phyloP scores from a whole-genome alignment of 495 filamentous ascomycete genomes.

The Neurospora africana region DNA sequence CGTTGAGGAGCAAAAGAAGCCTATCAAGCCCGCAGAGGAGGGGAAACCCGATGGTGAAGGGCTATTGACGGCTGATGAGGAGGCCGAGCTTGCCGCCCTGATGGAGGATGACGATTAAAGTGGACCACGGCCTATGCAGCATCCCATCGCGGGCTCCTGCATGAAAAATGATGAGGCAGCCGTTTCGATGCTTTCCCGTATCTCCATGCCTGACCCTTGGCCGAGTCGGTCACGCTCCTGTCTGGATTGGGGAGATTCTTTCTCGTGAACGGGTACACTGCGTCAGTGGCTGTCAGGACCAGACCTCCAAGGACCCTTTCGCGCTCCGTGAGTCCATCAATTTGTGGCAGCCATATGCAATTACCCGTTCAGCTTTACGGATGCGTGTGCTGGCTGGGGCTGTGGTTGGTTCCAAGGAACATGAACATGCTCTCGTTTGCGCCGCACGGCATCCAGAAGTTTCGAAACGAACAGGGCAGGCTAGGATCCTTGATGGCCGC shows the following conservation, averaged over 20 bases:
- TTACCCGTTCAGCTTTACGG: not conserved
- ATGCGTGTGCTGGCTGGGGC: not conserved
- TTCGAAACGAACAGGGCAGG: not conserved
- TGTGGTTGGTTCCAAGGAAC: not conserved
- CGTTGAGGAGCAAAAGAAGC: slow-evolving; percentile 44
- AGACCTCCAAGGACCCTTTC: not conserved
- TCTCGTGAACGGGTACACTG: not conserved
- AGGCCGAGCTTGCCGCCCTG: slow-evolving; percentile 75
- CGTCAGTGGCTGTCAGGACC: not conserved
- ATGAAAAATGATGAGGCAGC: not conserved
- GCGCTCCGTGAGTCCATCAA: not conserved
- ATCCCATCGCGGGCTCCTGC: not conserved
- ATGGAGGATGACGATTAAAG: slow-evolving; percentile 59
- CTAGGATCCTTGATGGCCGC: not conserved
- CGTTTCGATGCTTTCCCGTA: not conserved
- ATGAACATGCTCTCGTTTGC: not conserved
- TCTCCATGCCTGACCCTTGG: not conserved
- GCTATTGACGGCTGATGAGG: slow-evolving; percentile 68
- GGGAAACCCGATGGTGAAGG: slow-evolving; percentile 22
- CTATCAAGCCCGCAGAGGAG: slow-evolving; percentile 32
- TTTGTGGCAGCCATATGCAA: not conserved
- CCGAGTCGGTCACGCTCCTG: not conserved
- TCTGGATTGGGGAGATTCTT: not conserved
- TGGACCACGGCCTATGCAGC: not conserved
- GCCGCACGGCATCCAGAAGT: not conserved